Percentiles rank a stretch among this genome's conserved stretches.
These are phyloP conservation scores for Gossypium davidsonii DNA, from an alignment of 441 rosid species.

Conservation along the genomic window DNA sequence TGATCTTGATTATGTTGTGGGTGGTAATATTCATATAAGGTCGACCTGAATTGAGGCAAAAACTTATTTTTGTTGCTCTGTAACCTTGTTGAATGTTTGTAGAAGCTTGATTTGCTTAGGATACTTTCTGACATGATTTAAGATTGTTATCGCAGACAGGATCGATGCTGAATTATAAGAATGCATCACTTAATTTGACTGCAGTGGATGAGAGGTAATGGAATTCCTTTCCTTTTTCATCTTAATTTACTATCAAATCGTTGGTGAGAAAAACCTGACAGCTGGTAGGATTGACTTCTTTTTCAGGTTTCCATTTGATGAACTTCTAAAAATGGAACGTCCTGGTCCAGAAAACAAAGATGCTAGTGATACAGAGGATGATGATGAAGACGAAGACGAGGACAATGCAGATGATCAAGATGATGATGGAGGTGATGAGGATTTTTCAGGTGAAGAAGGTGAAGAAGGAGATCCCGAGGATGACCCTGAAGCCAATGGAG, in stretches of 20 bases:
- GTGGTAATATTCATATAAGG: neutral
- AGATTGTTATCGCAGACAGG: conserved; percentile 28
- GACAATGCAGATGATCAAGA: conserved; percentile 25
- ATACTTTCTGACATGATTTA: conserved; percentile 7
- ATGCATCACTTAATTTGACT: conserved; percentile 18
- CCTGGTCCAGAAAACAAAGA: conserved; percentile 41
- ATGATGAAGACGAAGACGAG: conserved; percentile 30
- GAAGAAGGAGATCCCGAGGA: conserved; percentile 70
- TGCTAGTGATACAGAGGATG: conserved; percentile 44
- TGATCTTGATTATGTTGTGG: neutral
- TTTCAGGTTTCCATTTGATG: conserved; percentile 34
- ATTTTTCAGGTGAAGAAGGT: conserved; percentile 53
- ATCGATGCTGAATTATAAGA: conserved; percentile 25
- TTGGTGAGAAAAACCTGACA: neutral
- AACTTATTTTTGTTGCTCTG: neutral
- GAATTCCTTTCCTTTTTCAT: neutral
- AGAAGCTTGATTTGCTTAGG: neutral
- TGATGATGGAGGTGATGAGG: conserved; percentile 52
- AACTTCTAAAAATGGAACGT: conserved; percentile 28
- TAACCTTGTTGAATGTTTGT: neutral
- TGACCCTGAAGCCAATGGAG: conserved; percentile 55
- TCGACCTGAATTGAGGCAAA: neutral
- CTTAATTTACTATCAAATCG: neutral
- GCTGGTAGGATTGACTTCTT: neutral
- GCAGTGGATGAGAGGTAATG: conserved; percentile 38